phyloP scores from a whole-genome alignment of 371 early-diverging fungal genomes.

The Mucor lusitanicus region DNA sequence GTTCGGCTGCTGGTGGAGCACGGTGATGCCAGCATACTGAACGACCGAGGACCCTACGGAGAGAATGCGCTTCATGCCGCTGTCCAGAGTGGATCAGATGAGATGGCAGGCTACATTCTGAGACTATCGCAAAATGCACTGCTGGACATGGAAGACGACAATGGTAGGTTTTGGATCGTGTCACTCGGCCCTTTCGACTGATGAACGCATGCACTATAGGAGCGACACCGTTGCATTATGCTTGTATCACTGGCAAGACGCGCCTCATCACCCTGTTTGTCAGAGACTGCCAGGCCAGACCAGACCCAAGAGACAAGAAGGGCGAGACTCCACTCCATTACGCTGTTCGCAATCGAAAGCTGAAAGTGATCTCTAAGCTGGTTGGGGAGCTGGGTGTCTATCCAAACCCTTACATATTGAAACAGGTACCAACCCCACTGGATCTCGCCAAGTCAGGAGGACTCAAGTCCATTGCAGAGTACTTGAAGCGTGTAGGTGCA shows the following conservation, averaged over 20 bases:
- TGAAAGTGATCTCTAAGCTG: conserved; percentile 27
- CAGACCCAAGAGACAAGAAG: conserved; percentile 30
- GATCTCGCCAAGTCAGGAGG: conserved; percentile 41
- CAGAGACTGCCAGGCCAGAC: conserved; percentile 21
- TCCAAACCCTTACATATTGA: conserved; percentile 40
- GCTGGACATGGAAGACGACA: conserved; percentile 27
- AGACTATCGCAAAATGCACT: conserved; percentile 18
- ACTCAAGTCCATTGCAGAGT: conserved; percentile 27
- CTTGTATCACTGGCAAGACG: conserved; percentile 37
- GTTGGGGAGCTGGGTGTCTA: conserved; percentile 37
- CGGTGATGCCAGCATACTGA: conserved; percentile 23
- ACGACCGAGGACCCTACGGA: conserved; percentile 30
- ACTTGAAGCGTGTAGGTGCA: conserved; percentile 31
- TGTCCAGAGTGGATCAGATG: conserved; percentile 27
- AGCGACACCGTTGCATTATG: conserved; percentile 49
- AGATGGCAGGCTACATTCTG: conserved; percentile 29
- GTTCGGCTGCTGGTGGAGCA: conserved; percentile 32
- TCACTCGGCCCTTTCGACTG: neutral
- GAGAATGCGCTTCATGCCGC: conserved; percentile 45
- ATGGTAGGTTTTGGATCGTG: conserved; percentile 18
- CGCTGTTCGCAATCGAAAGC: conserved; percentile 35
- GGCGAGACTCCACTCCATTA: conserved; percentile 50
- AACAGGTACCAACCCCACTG: conserved; percentile 39
- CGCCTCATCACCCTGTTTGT: conserved; percentile 28
- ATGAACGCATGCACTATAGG: conserved; percentile 23